Evolutionary conservation across 2,329 filamentous ascomycete genomes (phyloP).

Genomic region (Cryphonectria carpinicola): DNA sequence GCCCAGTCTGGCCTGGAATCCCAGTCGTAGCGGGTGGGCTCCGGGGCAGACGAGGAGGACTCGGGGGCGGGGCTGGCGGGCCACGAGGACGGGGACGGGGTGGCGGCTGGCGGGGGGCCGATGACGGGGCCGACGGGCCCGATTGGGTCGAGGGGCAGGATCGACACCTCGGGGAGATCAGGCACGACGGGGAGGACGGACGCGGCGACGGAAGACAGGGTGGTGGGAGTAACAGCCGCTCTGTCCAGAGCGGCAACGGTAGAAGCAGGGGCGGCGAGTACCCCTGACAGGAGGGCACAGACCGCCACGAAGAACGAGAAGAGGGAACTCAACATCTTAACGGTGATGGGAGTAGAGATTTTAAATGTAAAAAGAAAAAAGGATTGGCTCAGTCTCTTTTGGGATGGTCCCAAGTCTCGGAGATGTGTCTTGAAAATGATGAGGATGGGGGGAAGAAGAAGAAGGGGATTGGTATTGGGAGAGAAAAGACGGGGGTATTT

Average conservation of each 20-base stretch:
- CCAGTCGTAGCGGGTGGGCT: background rate
- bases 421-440: background rate
- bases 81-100: too few species aligned
- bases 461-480: background rate
- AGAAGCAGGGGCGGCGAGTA: background rate
- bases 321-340: background rate
- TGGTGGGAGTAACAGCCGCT: background rate
- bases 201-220: background rate
- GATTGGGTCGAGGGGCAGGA: background rate
- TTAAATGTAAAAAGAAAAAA: background rate
- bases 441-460: background rate
- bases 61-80: too few species aligned
- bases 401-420: background rate
- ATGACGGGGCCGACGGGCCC: too few species aligned
- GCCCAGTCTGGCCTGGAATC: background rate
- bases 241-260: background rate
- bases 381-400: background rate
- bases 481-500: background rate
- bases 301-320: background rate
- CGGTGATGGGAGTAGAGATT: background rate
- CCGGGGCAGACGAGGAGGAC: background rate
- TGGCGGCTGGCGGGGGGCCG: too few species aligned
- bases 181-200: background rate
- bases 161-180: too few species aligned
- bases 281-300: background rate